A percentile compares a stretch with the other conserved stretches of the same genome.
phyloP scores from a whole-genome alignment of 345 rosid genomes.

The Heritiera fomes region DNA sequence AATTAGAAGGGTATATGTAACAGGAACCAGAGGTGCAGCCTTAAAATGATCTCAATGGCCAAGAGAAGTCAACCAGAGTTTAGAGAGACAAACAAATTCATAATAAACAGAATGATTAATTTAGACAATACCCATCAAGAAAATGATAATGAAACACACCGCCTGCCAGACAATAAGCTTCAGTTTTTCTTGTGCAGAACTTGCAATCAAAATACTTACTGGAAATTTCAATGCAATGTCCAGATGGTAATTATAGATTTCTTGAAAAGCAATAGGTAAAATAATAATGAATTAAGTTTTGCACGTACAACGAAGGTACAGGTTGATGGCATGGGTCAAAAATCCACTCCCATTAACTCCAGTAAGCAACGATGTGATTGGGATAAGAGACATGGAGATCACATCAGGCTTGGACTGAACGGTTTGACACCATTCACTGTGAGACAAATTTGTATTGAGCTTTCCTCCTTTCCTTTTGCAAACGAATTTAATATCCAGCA shows the following conservation, averaged over 20 bases:
- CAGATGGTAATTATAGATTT: not conserved
- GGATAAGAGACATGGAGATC: conserved; percentile 86
- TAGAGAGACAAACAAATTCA: not conserved
- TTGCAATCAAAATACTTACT: not conserved
- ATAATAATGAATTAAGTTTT: conserved; percentile 12
- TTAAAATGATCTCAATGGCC: not conserved
- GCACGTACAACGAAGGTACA: conserved; percentile 79
- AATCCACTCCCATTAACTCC: conserved; percentile 97
- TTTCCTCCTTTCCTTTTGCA: conserved; percentile 92
- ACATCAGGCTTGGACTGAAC: conserved; percentile 91
- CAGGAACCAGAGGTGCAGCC: not conserved
- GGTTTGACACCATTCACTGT: conserved; percentile 82
- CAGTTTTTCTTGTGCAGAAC: not conserved
- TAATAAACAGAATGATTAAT: conserved; percentile 1
- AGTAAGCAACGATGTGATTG: conserved; percentile 81
- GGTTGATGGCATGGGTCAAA: conserved; percentile 95
- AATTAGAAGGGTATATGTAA: not conserved
- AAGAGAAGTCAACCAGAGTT: not conserved
- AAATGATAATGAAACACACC: not conserved
- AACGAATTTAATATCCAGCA: conserved; percentile 67
- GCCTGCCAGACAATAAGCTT: not conserved
- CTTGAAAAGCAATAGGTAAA: not conserved
- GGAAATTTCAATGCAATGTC: not conserved
- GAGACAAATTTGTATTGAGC: conserved; percentile 53
- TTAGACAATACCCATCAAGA: not conserved